These are phyloP conservation scores for Penicillium sp. DNA, from an alignment of 2,329 filamentous ascomycete genomes.

Conservation along the genomic window DNA sequence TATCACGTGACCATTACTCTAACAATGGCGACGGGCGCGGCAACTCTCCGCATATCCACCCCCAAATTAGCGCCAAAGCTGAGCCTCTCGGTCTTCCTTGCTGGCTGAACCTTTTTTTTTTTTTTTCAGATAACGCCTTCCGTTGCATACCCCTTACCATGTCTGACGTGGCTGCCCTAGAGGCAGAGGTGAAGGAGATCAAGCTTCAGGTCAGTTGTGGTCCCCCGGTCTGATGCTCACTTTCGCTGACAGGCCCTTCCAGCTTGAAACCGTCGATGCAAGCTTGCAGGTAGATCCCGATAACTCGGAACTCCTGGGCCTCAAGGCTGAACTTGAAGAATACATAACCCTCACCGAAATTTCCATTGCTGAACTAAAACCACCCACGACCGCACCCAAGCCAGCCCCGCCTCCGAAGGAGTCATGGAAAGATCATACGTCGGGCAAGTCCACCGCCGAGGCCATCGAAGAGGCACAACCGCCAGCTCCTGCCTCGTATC, in stretches of 20 bases:
- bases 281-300: slow-evolving; percentile 78
- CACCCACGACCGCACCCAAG: slow-evolving; percentile 47
- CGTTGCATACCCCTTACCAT: slow-evolving; percentile 26
- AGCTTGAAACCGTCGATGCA: slow-evolving; percentile 75
- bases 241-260: slow-evolving; percentile 14
- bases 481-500: slow-evolving; percentile 59
- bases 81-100: background rate
- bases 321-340: slow-evolving; percentile 78
- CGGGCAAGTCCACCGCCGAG: slow-evolving; percentile 36
- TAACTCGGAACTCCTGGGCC: slow-evolving; percentile 71
- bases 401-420: slow-evolving; percentile 57
- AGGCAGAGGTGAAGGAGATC: slow-evolving; percentile 58
- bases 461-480: slow-evolving; percentile 48
- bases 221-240: background rate
- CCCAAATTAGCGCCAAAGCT: background rate
- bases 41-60: slow-evolving; percentile 4
- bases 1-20: no score
- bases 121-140: background rate
- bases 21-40: no score
- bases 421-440: slow-evolving; percentile 73
- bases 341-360: slow-evolving; percentile 76
- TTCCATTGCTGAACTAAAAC: slow-evolving; percentile 76
- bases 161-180: slow-evolving; percentile 44
- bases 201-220: slow-evolving; percentile 52
- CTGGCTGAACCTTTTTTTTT: background rate